Evolutionary conservation across 2,329 filamentous ascomycete species (phyloP).

Genomic region (Sporothrix curviconia): DNA sequence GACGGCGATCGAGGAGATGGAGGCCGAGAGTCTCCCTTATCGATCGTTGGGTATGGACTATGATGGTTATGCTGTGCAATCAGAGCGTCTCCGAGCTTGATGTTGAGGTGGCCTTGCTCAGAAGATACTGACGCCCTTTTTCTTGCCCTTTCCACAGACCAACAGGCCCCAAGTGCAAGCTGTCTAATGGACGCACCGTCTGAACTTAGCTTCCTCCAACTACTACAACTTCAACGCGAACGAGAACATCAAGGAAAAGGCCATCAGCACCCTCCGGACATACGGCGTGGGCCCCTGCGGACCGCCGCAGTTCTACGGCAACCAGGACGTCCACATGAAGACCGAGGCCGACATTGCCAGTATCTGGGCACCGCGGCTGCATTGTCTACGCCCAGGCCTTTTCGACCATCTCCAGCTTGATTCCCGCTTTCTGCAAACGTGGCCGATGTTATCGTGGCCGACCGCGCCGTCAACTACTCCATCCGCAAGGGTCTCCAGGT

Average conservation of each 20-base stretch:
- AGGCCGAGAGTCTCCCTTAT: constrained; percentile 78
- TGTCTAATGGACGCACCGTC: constrained; percentile 86
- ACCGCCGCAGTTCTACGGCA: constrained; percentile 96
- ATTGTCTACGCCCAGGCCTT: constrained; percentile 97
- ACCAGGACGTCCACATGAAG: constrained; percentile 96
- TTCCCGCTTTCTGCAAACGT: constrained; percentile 93
- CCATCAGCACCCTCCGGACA: constrained; percentile 84
- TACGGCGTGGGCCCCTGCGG: constrained; percentile 97
- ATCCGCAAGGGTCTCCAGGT: constrained; percentile 93
- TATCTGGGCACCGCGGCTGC: constrained; percentile 80
- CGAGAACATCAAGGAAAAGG: constrained; percentile 88
- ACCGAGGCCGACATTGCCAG: constrained; percentile 88
- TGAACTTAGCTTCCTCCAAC: constrained; percentile 90
- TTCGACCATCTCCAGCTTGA: constrained; percentile 93
- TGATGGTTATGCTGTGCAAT: too few species aligned
- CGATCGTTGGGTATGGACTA: constrained; percentile 93
- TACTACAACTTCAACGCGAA: constrained; percentile 96
- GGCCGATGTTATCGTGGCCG: constrained; percentile 95
- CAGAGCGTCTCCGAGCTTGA: too few species aligned
- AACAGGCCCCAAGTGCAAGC: constrained; percentile 82
- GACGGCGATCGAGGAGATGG: constrained; percentile 68
- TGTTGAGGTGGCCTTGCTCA: too few species aligned
- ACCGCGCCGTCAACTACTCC: constrained; percentile 86
- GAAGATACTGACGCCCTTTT: too few species aligned
- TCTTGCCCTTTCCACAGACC: too few species aligned